Base-by-base conservation (phyloP, 148 eudicot species). In the Rhododendron simsii region DNA sequence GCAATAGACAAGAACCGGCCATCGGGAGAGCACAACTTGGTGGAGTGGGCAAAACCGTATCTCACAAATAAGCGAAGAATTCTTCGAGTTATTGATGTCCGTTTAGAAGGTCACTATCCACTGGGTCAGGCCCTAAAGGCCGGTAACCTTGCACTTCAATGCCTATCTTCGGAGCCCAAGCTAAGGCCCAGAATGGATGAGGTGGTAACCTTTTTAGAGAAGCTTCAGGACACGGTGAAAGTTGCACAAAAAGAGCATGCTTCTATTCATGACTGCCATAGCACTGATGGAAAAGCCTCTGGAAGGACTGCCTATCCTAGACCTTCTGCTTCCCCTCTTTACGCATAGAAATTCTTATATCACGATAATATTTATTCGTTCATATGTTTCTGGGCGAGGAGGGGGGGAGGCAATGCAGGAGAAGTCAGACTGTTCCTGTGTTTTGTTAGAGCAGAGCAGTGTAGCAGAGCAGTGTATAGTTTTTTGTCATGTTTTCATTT, bases 1-100 rank as follows among this genome's bases (percentile, higher is more conserved):
- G 98, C 99, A 39, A 91, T 96, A 81, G 99, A 96, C 93, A 95
- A 95, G 88, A 96, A 95, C 89, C 93, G 98, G 1, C 99, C 99
- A 71, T 88, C 93, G 0, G 96, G 98, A n/a, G 92, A 95, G 86
- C 99, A 96, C 78, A 95, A 89, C 87, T 91, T 96, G 18, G 98
- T 96, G 2, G 96, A 96, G 61, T 96, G 96, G 96, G 98, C 99
- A 81, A 93, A 94, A 61, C 96, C 99, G 28, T 94, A 92, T 87
- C 89, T 96, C 33, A 92, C 89, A 10, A 92, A 92, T 87, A 96
- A 95, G 84, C 88, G 96, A 4, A 94, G 91, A 87, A 90, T 96
- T 78, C 90, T 93, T 39, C 94, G 92, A 2, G 84, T 96, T 65
- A 55, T 91, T 2, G 93, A 91, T 86, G 37, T 85, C 57, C 92